These are phyloP conservation scores for Boletus pseudo-olivaceus DNA, from an alignment of 768 basidiomycete species.

Conservation along the genomic window DNA sequence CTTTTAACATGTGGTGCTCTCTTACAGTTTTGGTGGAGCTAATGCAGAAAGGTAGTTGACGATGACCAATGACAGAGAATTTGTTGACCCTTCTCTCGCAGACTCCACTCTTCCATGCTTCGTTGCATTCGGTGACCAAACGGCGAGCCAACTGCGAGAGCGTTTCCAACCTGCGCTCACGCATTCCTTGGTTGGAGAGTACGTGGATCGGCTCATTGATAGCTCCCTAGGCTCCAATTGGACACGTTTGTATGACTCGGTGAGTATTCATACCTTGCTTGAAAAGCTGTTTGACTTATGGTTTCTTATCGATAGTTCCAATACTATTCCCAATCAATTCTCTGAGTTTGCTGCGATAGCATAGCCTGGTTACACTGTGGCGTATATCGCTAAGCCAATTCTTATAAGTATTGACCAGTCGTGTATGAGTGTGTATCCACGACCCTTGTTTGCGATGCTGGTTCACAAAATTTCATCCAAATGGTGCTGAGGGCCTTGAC, in stretches of 20 bases:
- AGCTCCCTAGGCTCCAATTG: slow-evolving; percentile 89
- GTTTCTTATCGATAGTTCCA: slow-evolving; percentile 58
- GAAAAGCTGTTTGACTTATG: background rate
- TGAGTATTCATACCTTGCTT: slow-evolving; percentile 34
- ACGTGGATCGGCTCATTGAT: slow-evolving; percentile 88
- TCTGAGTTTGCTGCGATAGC: slow-evolving; percentile 37
- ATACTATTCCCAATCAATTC: slow-evolving; percentile 90
- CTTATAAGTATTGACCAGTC: background rate
- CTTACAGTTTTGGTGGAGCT: slow-evolving; percentile 81
- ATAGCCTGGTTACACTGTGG: slow-evolving; percentile 1
- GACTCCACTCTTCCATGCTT: slow-evolving; percentile 93
- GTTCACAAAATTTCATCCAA: background rate
- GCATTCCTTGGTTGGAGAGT: slow-evolving; percentile 77
- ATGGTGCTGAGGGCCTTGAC: background rate
- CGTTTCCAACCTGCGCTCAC: slow-evolving; percentile 92
- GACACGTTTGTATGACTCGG: slow-evolving; percentile 95
- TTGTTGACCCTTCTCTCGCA: slow-evolving; percentile 25
- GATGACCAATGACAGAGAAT: background rate
- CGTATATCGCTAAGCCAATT: background rate
- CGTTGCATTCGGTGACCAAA: slow-evolving; percentile 84
- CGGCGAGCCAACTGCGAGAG: slow-evolving; percentile 82
- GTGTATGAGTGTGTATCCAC: slow-evolving; percentile 3
- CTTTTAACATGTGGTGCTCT: slow-evolving; percentile 1
- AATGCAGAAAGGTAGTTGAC: slow-evolving; percentile 85
- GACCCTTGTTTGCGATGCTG: background rate